Percentiles rank a stretch among this genome's conserved stretches.
phyloP scores from a whole-genome alignment of 257 asterid genomes.

The Orobanche coerulescens region DNA sequence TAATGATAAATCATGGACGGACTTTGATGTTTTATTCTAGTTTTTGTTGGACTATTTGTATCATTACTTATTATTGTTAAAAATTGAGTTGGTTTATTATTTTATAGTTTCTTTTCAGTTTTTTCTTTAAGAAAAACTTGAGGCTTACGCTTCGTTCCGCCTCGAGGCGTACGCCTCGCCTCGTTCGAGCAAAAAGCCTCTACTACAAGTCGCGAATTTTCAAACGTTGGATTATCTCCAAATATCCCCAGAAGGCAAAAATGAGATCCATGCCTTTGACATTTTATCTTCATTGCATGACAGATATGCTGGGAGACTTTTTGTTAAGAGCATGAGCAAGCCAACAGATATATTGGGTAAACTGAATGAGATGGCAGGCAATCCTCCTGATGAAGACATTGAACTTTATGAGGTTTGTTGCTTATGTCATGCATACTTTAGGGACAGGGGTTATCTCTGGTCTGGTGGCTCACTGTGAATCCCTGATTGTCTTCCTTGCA shows the following conservation, averaged over 20 bases:
- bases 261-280: background rate
- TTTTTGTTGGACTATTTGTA: too few species aligned
- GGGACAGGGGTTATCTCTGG: background rate
- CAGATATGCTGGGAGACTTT: conserved; percentile 39
- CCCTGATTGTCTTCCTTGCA: background rate
- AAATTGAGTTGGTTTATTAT: too few species aligned
- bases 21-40: too few species aligned
- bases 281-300: conserved; percentile 16
- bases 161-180: too few species aligned
- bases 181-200: too few species aligned
- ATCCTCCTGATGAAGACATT: conserved; percentile 40
- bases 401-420: conserved; percentile 42
- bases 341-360: conserved; percentile 33
- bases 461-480: background rate
- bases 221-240: background rate
- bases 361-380: conserved; percentile 42
- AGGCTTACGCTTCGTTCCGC: too few species aligned
- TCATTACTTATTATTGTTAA: too few species aligned
- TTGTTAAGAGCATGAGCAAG: conserved; percentile 32
- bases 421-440: conserved; percentile 8
- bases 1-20: too few species aligned
- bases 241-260: conserved; percentile 1
- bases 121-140: too few species aligned
- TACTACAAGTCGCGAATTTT: too few species aligned
- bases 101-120: too few species aligned